Evolutionary conservation across 192 early-diverging fungal species (phyloP).

Genomic region (Coemansia erecta): DNA sequence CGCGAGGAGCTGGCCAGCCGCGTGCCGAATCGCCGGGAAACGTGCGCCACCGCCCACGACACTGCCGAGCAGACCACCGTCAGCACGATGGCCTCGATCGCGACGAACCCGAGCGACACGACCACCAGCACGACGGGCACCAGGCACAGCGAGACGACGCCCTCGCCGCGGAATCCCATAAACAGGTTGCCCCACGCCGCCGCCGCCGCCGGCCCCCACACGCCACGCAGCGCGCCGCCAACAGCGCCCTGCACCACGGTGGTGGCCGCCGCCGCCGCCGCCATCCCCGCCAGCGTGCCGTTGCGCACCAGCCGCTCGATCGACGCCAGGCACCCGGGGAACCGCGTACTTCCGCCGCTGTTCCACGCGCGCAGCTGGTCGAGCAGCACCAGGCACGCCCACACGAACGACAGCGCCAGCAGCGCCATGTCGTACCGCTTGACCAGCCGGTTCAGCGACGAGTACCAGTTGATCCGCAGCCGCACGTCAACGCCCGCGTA

Average conservation of each 20-base stretch:
- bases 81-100: conserved; percentile 28
- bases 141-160: conserved; percentile 18
- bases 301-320: conserved; percentile 45
- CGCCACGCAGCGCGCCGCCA: conserved; percentile 8
- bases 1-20: not conserved
- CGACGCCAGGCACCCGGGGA: conserved; percentile 31
- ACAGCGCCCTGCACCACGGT: conserved; percentile 31
- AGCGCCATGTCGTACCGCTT: conserved; percentile 72
- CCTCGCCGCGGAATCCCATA: conserved; percentile 44
- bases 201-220: conserved; percentile 24
- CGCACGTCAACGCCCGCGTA: conserved; percentile 35
- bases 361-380: conserved; percentile 45
- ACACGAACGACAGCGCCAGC: conserved; percentile 65
- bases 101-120: conserved; percentile 39
- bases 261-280: conserved; percentile 17
- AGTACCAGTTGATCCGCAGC: conserved; percentile 64
- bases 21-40: not conserved
- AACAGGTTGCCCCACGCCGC: conserved; percentile 45
- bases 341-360: not conserved
- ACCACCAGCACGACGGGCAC: conserved; percentile 32
- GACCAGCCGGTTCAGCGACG: conserved; percentile 64
- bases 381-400: conserved; percentile 57
- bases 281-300: conserved; percentile 21
- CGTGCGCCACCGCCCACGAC: conserved; percentile 1
- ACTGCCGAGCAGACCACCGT: conserved; percentile 13